Percentiles rank a stretch among this genome's conserved stretches.
Conservation (phyloP, 129 eudicot genomes). For the Ambrosia trifida region DNA sequence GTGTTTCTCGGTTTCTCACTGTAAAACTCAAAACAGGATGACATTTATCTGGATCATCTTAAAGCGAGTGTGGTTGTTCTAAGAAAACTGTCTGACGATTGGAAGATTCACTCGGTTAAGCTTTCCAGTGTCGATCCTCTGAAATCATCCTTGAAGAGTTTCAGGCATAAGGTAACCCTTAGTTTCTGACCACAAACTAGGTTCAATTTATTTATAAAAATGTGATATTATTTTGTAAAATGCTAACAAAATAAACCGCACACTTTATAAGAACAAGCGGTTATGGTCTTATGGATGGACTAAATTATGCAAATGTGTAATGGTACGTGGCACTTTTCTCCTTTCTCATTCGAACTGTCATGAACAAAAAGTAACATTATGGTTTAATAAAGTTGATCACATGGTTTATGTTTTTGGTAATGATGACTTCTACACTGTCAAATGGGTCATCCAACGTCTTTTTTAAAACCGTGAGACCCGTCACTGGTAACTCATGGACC, state of each 20-base stretch:
- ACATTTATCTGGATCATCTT: slow-evolving; percentile 45
- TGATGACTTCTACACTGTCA: no score
- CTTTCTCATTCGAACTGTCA: no score
- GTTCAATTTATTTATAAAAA: background rate
- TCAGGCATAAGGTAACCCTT: slow-evolving; percentile 45
- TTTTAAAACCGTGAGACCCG: no score
- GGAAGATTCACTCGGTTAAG: slow-evolving; percentile 40
- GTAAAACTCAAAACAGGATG: slow-evolving; percentile 38
- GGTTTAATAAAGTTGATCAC: no score
- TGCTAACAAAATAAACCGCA: background rate
- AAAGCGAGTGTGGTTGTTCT: slow-evolving; percentile 45
- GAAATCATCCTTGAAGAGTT: slow-evolving; percentile 47
- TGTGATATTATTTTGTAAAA: background rate
- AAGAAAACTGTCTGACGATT: slow-evolving; percentile 41
- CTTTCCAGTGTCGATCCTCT: slow-evolving; percentile 36
- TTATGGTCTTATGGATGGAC: background rate
- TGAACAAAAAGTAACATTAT: no score
- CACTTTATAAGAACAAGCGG: background rate
- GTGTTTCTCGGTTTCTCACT: slow-evolving; percentile 2
- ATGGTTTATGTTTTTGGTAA: no score
- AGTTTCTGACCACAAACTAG: background rate
- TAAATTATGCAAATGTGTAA: background rate
- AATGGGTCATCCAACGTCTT: no score
- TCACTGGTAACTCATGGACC: no score
- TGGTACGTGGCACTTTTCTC: background rate